phyloP scores from a whole-genome alignment of 441 rosid species.

The Viola pubescens region DNA sequence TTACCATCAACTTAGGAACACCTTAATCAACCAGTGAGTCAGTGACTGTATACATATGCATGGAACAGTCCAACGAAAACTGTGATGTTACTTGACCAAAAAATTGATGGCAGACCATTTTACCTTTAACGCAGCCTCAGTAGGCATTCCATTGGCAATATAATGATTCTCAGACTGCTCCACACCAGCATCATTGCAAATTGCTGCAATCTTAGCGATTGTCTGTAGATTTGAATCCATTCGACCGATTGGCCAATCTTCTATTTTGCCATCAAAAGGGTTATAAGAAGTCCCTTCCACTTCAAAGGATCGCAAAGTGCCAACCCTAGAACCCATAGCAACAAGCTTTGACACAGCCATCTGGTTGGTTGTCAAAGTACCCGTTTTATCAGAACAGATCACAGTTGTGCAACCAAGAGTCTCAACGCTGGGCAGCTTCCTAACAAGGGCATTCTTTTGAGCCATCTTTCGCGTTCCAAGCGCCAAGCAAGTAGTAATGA shows the following conservation, averaged over 20 bases:
- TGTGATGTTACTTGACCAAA: background rate
- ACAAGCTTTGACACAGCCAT: slow-evolving; percentile 84
- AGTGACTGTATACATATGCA: too few relatives aligned
- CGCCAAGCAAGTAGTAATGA: slow-evolving; percentile 84
- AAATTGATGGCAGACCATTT: slow-evolving; percentile 4
- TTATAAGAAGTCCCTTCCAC: slow-evolving; percentile 73
- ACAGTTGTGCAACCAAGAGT: slow-evolving; percentile 94
- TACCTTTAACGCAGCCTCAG: slow-evolving; percentile 95
- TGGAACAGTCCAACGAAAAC: slow-evolving; percentile 7
- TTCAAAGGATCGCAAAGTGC: slow-evolving; percentile 58
- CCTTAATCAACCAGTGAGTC: too few relatives aligned
- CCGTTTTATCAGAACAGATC: slow-evolving; percentile 90
- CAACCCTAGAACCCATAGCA: slow-evolving; percentile 66
- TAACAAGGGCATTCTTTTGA: slow-evolving; percentile 87
- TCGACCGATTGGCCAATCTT: slow-evolving; percentile 56
- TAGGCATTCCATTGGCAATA: slow-evolving; percentile 70
- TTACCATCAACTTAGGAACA: too few relatives aligned
- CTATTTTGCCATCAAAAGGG: slow-evolving; percentile 76
- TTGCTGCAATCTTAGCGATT: slow-evolving; percentile 77
- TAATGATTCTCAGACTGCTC: slow-evolving; percentile 56
- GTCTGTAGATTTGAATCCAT: slow-evolving; percentile 84
- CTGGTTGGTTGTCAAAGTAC: slow-evolving; percentile 90
- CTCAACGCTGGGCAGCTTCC: slow-evolving; percentile 88
- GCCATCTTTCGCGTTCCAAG: slow-evolving; percentile 94
- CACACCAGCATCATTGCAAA: slow-evolving; percentile 76